Evolutionary conservation across 2,329 filamentous ascomycete species (phyloP).

Genomic region (Ophiostoma perfectum): DNA sequence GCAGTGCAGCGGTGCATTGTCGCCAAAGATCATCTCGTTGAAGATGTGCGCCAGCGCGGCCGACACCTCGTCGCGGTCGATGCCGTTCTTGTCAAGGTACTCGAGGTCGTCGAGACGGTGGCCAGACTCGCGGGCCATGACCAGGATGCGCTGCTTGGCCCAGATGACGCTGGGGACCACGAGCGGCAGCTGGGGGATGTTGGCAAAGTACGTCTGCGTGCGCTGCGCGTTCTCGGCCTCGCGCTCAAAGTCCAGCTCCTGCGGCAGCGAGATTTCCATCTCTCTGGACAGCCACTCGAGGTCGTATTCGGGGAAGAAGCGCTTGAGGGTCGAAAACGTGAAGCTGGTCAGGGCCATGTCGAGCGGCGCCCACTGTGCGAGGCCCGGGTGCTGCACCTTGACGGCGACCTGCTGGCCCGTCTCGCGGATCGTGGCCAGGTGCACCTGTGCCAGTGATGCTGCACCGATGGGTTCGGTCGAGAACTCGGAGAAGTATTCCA

Average conservation of each 20-base stretch:
- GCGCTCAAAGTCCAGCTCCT: slow-evolving; percentile 82
- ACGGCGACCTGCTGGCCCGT: slow-evolving; percentile 85
- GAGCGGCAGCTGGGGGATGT: slow-evolving; percentile 63
- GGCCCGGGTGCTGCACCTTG: slow-evolving; percentile 87
- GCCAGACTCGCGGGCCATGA: slow-evolving; percentile 91
- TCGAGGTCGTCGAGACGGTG: slow-evolving; percentile 81
- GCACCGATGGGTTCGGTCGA: slow-evolving; percentile 76
- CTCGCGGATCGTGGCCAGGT: slow-evolving; percentile 76
- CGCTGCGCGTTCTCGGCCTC: slow-evolving; percentile 80
- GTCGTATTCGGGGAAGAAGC: slow-evolving; percentile 96
- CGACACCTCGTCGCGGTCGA: slow-evolving; percentile 92
- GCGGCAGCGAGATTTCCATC: slow-evolving; percentile 84
- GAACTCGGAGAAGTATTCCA: slow-evolving; percentile 83
- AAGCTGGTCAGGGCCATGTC: slow-evolving; percentile 82
- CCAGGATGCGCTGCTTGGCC: slow-evolving; percentile 81
- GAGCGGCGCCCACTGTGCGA: slow-evolving; percentile 84
- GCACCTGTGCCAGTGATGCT: slow-evolving; percentile 90
- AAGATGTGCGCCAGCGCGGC: slow-evolving; percentile 86
- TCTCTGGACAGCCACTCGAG: slow-evolving; percentile 91
- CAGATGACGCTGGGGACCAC: slow-evolving; percentile 86
- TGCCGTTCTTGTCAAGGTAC: slow-evolving; percentile 77
- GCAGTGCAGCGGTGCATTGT: slow-evolving; percentile 83
- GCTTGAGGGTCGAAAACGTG: slow-evolving; percentile 83
- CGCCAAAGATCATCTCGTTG: slow-evolving; percentile 99
- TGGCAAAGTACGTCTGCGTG: slow-evolving; percentile 73